These are phyloP conservation scores for Debaryomyces hansenii DNA, from an alignment of 805 yeast genomes.

Conservation along the genomic window DNA sequence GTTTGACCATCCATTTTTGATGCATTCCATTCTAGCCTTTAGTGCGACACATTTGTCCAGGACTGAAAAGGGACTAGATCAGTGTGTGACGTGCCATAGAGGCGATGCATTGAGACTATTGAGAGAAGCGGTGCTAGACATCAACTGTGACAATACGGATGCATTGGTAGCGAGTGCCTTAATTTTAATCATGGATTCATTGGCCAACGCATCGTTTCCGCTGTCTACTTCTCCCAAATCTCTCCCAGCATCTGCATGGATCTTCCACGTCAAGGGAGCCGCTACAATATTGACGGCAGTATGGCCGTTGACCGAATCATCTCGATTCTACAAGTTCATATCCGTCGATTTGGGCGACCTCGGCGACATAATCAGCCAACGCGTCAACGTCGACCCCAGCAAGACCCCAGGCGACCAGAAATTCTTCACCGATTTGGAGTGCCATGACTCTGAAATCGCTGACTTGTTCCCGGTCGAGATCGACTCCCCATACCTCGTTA, in stretches of 20 bases:
- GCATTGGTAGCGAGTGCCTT: slow-evolving; percentile 92
- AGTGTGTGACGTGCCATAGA: slow-evolving; percentile 80
- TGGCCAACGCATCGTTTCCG: slow-evolving; percentile 83
- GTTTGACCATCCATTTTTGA: slow-evolving; percentile 81
- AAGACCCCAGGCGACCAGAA: slow-evolving; percentile 11
- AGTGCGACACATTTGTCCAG: slow-evolving; percentile 89
- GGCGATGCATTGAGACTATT: slow-evolving; percentile 81
- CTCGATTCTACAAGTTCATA: slow-evolving; percentile 44
- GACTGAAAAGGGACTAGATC: slow-evolving; percentile 72
- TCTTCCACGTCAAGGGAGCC: slow-evolving; percentile 95
- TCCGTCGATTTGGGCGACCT: slow-evolving; percentile 89
- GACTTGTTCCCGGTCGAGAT: slow-evolving; percentile 85
- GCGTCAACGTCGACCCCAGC: slow-evolving; percentile 25
- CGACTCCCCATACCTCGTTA: slow-evolving; percentile 82
- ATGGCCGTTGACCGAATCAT: slow-evolving; percentile 71
- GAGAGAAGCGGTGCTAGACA: slow-evolving; percentile 82
- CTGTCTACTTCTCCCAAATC: slow-evolving; percentile 51
- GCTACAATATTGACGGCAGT: slow-evolving; percentile 94
- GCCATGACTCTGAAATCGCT: slow-evolving; percentile 82
- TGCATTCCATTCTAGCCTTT: slow-evolving; percentile 90
- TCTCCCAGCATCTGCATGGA: slow-evolving; percentile 93
- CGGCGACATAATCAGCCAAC: slow-evolving; percentile 63
- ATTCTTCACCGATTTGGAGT: slow-evolving; percentile 59
- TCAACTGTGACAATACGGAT: slow-evolving; percentile 83
- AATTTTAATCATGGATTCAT: slow-evolving; percentile 85